A percentile compares a stretch with the other conserved stretches of the same genome.
phyloP scores from a whole-genome alignment of 352 stramenopile species.

The Plasmopara muralis region DNA sequence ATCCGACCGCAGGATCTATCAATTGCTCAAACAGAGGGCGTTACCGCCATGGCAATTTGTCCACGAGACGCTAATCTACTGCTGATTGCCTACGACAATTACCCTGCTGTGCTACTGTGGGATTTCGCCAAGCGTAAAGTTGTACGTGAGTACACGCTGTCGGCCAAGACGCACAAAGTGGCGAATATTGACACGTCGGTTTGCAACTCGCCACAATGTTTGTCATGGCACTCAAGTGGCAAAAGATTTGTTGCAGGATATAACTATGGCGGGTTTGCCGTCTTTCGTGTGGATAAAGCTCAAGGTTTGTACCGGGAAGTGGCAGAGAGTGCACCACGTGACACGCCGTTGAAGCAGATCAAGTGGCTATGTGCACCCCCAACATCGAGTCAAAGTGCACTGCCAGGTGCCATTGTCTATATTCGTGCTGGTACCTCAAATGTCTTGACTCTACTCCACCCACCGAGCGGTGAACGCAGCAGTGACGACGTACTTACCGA shows the following conservation, averaged over 20 bases:
- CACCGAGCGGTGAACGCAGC: constrained; percentile 20
- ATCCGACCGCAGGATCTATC: constrained; percentile 43
- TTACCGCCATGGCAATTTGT: constrained; percentile 50
- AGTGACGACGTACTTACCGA: constrained; percentile 47
- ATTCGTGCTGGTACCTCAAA: constrained; percentile 16
- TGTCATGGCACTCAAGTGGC: constrained; percentile 72
- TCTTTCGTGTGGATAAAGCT: constrained; percentile 55
- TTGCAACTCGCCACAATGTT: constrained; percentile 42
- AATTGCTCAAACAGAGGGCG: constrained; percentile 14
- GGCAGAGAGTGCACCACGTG: neutral
- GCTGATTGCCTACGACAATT: constrained; percentile 55
- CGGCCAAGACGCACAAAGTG: constrained; percentile 20
- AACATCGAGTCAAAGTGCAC: constrained; percentile 39
- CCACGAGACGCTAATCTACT: constrained; percentile 58
- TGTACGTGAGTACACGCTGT: constrained; percentile 32
- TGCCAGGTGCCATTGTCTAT: constrained; percentile 47
- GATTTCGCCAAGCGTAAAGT: constrained; percentile 65
- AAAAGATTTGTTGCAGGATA: constrained; percentile 73
- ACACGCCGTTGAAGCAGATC: constrained; percentile 35
- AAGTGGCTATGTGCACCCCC: constrained; percentile 60
- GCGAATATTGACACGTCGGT: constrained; percentile 7
- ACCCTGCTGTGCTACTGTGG: constrained; percentile 45
- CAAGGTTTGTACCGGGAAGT: constrained; percentile 33
- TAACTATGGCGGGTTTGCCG: constrained; percentile 48
- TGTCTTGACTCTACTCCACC: constrained; percentile 40